Evolutionary conservation across 371 early-diverging fungal genomes (phyloP).

Genomic region (Gilbertella persicaria): DNA sequence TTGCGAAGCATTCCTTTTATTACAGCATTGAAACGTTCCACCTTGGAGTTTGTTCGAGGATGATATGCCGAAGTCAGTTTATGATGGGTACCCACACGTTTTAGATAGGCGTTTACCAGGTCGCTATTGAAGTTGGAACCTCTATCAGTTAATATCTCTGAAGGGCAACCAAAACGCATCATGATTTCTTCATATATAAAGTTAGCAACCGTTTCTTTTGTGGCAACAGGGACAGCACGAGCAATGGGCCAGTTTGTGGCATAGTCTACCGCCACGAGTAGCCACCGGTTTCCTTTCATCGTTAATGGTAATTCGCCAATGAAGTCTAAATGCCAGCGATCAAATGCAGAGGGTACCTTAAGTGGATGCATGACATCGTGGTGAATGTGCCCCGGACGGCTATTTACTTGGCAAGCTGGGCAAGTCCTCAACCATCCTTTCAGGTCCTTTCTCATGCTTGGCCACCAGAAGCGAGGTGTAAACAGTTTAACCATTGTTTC

Average conservation of each 20-base stretch:
- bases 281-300: constrained; percentile 19
- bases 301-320: constrained; percentile 28
- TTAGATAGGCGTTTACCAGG: neutral
- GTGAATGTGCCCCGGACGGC: neutral
- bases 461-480: constrained; percentile 26
- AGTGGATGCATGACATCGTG: neutral
- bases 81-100: constrained; percentile 4
- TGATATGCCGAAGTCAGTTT: constrained; percentile 26
- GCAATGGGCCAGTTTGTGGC: constrained; percentile 44
- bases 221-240: constrained; percentile 12
- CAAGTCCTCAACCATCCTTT: constrained; percentile 10
- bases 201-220: constrained; percentile 22
- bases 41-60: constrained; percentile 28
- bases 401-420: constrained; percentile 16
- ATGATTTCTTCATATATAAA: constrained; percentile 8
- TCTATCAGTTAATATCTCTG: constrained; percentile 24
- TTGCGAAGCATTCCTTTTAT: constrained; percentile 20
- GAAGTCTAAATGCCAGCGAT: constrained; percentile 32
- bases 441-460: constrained; percentile 7
- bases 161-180: constrained; percentile 33
- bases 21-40: constrained; percentile 15
- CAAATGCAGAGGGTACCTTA: constrained; percentile 5
- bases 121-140: constrained; percentile 19
- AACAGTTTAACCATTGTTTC: constrained; percentile 1
- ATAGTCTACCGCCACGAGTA: constrained; percentile 41